Base-by-base conservation (phyloP, 352 stramenopile species). In the Phytophthora hybrid region DNA sequence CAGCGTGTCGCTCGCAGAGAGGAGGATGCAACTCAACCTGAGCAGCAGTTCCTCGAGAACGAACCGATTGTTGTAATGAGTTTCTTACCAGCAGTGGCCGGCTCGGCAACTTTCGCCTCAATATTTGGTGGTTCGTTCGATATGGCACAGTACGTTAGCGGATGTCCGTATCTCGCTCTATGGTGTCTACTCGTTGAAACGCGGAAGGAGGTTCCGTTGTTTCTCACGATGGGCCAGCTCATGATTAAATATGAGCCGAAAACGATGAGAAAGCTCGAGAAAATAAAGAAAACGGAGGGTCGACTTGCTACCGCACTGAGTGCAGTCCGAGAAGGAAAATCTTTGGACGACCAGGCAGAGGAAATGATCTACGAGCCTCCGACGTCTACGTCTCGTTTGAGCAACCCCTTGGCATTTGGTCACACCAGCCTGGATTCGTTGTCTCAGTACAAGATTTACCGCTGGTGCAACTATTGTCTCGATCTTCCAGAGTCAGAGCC, bases 181-280 rank as follows among this genome's bases (percentile, higher is more conserved):
- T 95, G 89, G 89, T 71, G 69, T 41, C 70, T 95, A 23, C 62
- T 95, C 21, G 69, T 92, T 9, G 89, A 95, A 74, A 92, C 88
- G n/a, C 81, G 84, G 23, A 90, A 93, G 69, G 89, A 95, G 67
- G 76, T 89, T 5, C 80, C 83, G 4, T 62, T 95, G 49, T 94
- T 93, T 59, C 60, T 85, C 4, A 77, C 77, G 2, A 84, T 94
- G 78, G 89, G 89, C 2, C 73, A 84, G 26, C 39, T 95, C 0
- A 83, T 95, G 77, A 79, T 93, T 8, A 91, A 92, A 53, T 93
- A 83, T 58, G 87, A 93, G 34, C 87, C 89, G 0, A 90, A 89
- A 49, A 84, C 89, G 10, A 93, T 91, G 77, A 90, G 88, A 37
- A 94, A 93, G 58, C 51, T 95, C 32, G 85, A 93, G 53, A 95